Base-by-base conservation (phyloP, 2,329 filamentous ascomycete species). In the Alternaria brassicae region DNA sequence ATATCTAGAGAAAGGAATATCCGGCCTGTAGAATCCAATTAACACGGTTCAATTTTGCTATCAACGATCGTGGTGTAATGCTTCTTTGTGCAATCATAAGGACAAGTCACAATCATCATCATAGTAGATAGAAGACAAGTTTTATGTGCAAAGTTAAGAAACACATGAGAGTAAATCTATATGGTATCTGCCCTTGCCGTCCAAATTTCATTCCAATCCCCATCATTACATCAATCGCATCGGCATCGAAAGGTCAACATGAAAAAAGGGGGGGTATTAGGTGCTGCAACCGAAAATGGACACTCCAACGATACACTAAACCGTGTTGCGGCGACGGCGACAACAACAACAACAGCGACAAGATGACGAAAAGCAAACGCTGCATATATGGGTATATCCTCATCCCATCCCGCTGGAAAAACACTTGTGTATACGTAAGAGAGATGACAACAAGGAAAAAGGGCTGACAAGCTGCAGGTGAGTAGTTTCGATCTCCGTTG, bases 401-500 rank as follows among this genome's bases (percentile, higher is more conserved):
- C 67, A 65, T 60, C 56, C 69, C 63, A 62, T 60, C 62, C 62
- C 55, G 49, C 56, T 60, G 56, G 59, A 59, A 61, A 52, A 49
- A 53, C 45, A 53, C n/a, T n/a, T 41, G 30, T 48, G 54, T 53
- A 32, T 64, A 67, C 62, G 66, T 65, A 65, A 72, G 51, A 51
- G 65, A 65, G 71, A 51, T 37, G 23, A 34, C 13, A 48, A 48
- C 12, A 48, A 48, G 28, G 30, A 34, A 19, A 21, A 36, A 36
- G 44, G 6, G 44, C 44, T 48, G 44, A 48, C 9, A 19, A 48
- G 32, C 32, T 48, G 44, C 32, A 27, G 28, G 12, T 48, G 30
- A 19, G 19, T 48, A 48, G 23, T 40, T 15, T 40, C 44, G 9
- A 25, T 48, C 65, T 69, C 73, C 74, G 74, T 77, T 59, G 68